Conservation (phyloP, 2,329 filamentous ascomycete species). For the Paecilomyces sp. region DNA sequence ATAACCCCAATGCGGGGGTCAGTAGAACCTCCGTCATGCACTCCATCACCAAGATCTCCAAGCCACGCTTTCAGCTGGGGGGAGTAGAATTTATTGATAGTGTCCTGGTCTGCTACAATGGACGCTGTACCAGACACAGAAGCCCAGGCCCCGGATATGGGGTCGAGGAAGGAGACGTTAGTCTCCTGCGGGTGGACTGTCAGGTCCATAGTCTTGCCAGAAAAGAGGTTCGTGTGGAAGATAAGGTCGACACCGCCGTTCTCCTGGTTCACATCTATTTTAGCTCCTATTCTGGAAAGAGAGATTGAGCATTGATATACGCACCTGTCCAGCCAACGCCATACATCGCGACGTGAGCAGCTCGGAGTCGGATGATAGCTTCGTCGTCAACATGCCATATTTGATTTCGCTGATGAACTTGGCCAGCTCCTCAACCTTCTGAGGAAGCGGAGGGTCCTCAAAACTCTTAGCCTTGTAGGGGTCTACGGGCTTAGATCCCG, state of each 20-base stretch:
- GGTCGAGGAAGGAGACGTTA: conserved; percentile 77
- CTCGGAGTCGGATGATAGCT: conserved; percentile 52
- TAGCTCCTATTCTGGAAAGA: background rate
- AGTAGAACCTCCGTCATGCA: conserved; percentile 71
- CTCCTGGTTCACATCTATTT: conserved; percentile 49
- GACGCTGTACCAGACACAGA: conserved; percentile 68
- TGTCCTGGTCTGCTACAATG: conserved; percentile 61
- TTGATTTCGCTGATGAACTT: conserved; percentile 67
- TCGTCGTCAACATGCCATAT: conserved; percentile 85
- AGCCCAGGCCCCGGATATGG: conserved; percentile 71
- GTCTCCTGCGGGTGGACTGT: conserved; percentile 59
- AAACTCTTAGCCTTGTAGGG: conserved; percentile 74
- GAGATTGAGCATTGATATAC: conserved; percentile 8
- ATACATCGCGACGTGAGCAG: conserved; percentile 75
- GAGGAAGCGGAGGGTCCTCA: conserved; percentile 62
- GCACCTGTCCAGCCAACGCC: conserved; percentile 72
- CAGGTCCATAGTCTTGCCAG: conserved; percentile 79
- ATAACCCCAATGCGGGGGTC: conserved; percentile 81
- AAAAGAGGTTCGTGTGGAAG: conserved; percentile 89
- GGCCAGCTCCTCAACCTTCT: conserved; percentile 69
- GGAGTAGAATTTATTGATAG: conserved; percentile 69
- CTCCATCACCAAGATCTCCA: conserved; percentile 75
- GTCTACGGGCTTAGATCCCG: conserved; percentile 60
- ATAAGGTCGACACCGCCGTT: conserved; percentile 70
- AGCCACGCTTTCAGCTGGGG: conserved; percentile 73